Evolutionary conservation across 2,329 filamentous ascomycete genomes (phyloP), one percentile per base, ranked within the genome.

Genomic region (Botrytis deweyae): DNA sequence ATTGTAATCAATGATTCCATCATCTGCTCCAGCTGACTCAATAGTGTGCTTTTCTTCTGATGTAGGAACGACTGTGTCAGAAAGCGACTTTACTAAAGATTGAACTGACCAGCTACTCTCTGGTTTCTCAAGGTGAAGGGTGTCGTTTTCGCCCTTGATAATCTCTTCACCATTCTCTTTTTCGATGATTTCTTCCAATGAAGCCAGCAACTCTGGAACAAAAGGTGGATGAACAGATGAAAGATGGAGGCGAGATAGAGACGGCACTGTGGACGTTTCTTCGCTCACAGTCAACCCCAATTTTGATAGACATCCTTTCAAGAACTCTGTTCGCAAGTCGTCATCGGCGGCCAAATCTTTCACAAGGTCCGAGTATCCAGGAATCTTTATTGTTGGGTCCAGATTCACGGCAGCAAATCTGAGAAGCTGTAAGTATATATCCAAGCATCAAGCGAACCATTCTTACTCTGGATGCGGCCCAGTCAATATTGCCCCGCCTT

Each of bases 391-490:
- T 7, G 92, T 89, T 10, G 87, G 88, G 75, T 90, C 87, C 10
- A 98, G 87, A 79, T 97, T 97, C 63, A 86, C 88, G 1, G 93
- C 89, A 5, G 94, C 91, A 81, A 98, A 98, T 81, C 94, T 97
- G 77, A 16, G 72, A 69, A 67, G 67, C 76, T 81, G 68, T 74
- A n/a, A 78, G 40, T 38, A 49, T 62, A 49, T 38, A 29, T 25
- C 16, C 12, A 63, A 68, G 3, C 5, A 38, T 29, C 16, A 12
- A 25, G n/a, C 49, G 38, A 18, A 22, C 40, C 63, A 70, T 75
- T 84, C 88, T 81, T 85, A 97, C 93, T 99, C 96, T 70, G 95
- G 95, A 86, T 99, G 96, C 58, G 94, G 93, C 0, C 95, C 94
- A 0, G 93, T 97, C 29, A 99, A 83, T 9, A 98, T 83, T 1